phyloP scores from a whole-genome alignment of 495 filamentous ascomycete species.

The Tetracladium marchalianum region DNA sequence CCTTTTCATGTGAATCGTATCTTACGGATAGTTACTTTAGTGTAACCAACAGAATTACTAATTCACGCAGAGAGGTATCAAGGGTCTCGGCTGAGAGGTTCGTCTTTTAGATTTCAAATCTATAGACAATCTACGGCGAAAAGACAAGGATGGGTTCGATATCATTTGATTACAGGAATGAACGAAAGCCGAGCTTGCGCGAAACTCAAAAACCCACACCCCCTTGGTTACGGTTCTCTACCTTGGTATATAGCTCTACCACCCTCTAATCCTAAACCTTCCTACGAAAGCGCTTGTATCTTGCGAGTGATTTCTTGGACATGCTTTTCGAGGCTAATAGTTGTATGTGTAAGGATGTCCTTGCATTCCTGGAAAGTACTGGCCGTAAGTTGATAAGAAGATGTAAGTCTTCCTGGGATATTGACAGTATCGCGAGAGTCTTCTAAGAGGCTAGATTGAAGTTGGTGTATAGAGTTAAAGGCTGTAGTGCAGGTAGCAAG shows the following conservation, averaged over 20 bases:
- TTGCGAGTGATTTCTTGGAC: slow-evolving; percentile 20
- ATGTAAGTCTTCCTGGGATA: slow-evolving; percentile 25
- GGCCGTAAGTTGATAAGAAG: slow-evolving; percentile 16
- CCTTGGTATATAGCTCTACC: too few relatives aligned
- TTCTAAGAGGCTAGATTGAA: slow-evolving; percentile 1
- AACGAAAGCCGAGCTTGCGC: too few relatives aligned
- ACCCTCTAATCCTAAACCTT: slow-evolving; percentile 9
- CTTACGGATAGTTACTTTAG: too few relatives aligned
- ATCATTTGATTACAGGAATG: too few relatives aligned
- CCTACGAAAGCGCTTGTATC: slow-evolving; percentile 11
- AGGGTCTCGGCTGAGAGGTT: too few relatives aligned
- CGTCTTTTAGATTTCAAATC: too few relatives aligned
- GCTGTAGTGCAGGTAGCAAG: background rate
- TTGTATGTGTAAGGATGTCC: slow-evolving; percentile 4
- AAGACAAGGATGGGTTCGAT: too few relatives aligned
- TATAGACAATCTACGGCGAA: too few relatives aligned
- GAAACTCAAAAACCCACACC: too few relatives aligned
- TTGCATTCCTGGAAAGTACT: slow-evolving; percentile 5
- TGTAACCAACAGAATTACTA: too few relatives aligned
- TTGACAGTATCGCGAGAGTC: slow-evolving; percentile 15
- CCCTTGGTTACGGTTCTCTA: too few relatives aligned
- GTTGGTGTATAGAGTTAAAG: slow-evolving; percentile 1
- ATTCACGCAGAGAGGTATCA: slow-evolving; percentile 8
- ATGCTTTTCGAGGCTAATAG: slow-evolving; percentile 16
- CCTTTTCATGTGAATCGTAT: too few relatives aligned